A percentile compares a stretch with the other conserved stretches of the same genome.
Evolutionary conservation across 352 stramenopile species (phyloP).

Genomic region (Peronospora destructor): DNA sequence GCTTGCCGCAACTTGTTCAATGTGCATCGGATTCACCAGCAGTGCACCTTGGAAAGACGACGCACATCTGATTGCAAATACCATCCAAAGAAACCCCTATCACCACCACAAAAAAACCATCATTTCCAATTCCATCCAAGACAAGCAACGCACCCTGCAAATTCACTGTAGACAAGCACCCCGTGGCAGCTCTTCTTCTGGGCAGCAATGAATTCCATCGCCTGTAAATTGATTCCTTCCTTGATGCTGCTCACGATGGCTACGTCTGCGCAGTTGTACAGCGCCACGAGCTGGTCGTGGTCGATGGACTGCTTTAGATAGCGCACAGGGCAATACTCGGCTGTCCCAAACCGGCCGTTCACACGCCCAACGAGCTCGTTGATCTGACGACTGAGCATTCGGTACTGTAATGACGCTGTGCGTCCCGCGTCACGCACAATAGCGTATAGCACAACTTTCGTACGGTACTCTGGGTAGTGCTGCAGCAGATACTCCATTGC

Average conservation of each 20-base stretch:
- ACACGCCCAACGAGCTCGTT: constrained; percentile 86
- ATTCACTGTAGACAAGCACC: constrained; percentile 88
- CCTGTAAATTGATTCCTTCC: constrained; percentile 88
- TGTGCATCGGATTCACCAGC: constrained; percentile 86
- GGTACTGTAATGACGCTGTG: constrained; percentile 62
- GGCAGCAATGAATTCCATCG: constrained; percentile 82
- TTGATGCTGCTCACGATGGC: constrained; percentile 83
- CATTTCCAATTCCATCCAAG: neutral
- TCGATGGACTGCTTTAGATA: constrained; percentile 85
- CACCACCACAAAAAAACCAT: neutral
- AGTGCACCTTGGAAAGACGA: constrained; percentile 84
- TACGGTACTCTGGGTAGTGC: constrained; percentile 88
- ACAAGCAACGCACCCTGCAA: constrained; percentile 51
- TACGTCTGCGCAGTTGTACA: constrained; percentile 86
- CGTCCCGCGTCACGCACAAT: constrained; percentile 81
- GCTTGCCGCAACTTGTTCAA: constrained; percentile 80
- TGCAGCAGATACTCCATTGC: constrained; percentile 86
- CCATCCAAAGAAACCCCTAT: neutral
- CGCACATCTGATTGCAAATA: constrained; percentile 44
- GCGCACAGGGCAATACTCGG: constrained; percentile 83
- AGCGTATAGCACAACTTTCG: constrained; percentile 90
- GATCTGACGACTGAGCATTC: constrained; percentile 82
- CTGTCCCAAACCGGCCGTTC: constrained; percentile 81
- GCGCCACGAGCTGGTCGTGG: constrained; percentile 82
- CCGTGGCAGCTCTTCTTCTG: constrained; percentile 78